Evolutionary conservation across 2,329 filamentous ascomycete genomes (phyloP), one percentile per base, ranked within the genome.

Genomic region (Magnaporthales sp.): DNA sequence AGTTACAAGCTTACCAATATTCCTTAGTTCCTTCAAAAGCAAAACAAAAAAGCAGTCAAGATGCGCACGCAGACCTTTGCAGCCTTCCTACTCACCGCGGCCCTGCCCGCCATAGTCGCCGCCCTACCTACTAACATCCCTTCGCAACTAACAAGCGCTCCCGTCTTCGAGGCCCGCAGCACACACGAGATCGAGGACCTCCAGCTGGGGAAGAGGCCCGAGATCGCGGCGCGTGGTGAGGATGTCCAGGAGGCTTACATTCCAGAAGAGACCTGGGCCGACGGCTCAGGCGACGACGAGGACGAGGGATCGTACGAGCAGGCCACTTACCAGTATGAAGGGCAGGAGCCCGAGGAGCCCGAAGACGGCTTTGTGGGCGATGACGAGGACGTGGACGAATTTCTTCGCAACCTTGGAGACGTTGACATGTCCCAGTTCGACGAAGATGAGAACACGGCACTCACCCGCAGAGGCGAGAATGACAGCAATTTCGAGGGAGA

Each of bases 81-180:
- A 67, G 29, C 64, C 64, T 67, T 66, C 32, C 26, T 62, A 30
- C 26, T 66, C 56, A 56, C n/a, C 26, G 63, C 64, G 67, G 58
- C 62, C 22, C 64, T 65, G 64, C 66, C 68, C 51, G 66, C 63
- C 30, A 67, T 66, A 63, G 24, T 67, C 27, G 46, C 64, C 4
- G 29, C 54, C 8, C n/a, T 65, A 13, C n/a, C 24, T 10, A 30
- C 38, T 56, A 22, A 65, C 63, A 54, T 51, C 13, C 51, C 32
- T 13, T 30, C 63, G 13, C 22, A 27, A 62, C 60, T 32, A 62
- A 30, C 30, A n/a, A 29, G 19, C 60, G 60, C 15, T 6, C 27
- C 19, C 22, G 60, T 26, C 9, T 3, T 62, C 27, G 60, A 9
- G 13, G 27, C 60, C 60, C 60, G 60, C 54, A 58, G 54, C 54